Conservation (phyloP, 805 yeast genomes). For the Wickerhamiella bombiphila region DNA sequence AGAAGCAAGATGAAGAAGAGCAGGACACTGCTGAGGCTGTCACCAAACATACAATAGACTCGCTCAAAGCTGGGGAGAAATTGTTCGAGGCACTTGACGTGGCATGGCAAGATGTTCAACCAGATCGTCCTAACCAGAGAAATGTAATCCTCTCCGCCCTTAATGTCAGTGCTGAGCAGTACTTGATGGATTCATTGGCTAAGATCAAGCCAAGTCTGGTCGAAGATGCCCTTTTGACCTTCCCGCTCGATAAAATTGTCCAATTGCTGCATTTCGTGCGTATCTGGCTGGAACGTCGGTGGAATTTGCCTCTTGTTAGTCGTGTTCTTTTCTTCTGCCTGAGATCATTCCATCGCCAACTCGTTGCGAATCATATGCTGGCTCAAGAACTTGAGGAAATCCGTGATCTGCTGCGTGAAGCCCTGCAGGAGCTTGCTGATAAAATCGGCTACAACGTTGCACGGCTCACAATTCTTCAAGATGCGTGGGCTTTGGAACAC, state of each 20-base stretch:
- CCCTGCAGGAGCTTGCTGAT: slow-evolving; percentile 36
- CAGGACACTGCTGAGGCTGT: slow-evolving; percentile 44
- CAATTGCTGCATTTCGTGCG: slow-evolving; percentile 59
- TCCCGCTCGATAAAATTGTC: slow-evolving; percentile 75
- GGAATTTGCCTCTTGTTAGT: slow-evolving; percentile 51
- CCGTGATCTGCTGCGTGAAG: slow-evolving; percentile 43
- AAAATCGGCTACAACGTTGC: slow-evolving; percentile 74
- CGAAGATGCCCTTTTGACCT: slow-evolving; percentile 81
- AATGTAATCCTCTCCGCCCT: slow-evolving; percentile 65
- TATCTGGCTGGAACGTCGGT: slow-evolving; percentile 44
- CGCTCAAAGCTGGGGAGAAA: slow-evolving; percentile 87
- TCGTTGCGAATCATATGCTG: slow-evolving; percentile 36
- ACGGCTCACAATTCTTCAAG: slow-evolving; percentile 59
- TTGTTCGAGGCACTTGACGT: slow-evolving; percentile 83
- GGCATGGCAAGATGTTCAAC: slow-evolving; percentile 54
- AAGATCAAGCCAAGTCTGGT: slow-evolving; percentile 71
- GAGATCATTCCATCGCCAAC: slow-evolving; percentile 60
- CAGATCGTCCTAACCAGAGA: slow-evolving; percentile 22
- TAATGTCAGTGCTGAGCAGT: slow-evolving; percentile 54
- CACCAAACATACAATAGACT: slow-evolving; percentile 71
- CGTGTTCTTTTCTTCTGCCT: slow-evolving; percentile 64
- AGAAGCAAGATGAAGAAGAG: slow-evolving; percentile 18
- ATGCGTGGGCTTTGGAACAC: slow-evolving; percentile 69
- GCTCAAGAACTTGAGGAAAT: slow-evolving; percentile 46
- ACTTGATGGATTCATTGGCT: slow-evolving; percentile 56